A percentile compares a stretch with the other conserved stretches of the same genome.
Conservation (phyloP, 2,329 filamentous ascomycete genomes). For the Cercospora brassicicola region DNA sequence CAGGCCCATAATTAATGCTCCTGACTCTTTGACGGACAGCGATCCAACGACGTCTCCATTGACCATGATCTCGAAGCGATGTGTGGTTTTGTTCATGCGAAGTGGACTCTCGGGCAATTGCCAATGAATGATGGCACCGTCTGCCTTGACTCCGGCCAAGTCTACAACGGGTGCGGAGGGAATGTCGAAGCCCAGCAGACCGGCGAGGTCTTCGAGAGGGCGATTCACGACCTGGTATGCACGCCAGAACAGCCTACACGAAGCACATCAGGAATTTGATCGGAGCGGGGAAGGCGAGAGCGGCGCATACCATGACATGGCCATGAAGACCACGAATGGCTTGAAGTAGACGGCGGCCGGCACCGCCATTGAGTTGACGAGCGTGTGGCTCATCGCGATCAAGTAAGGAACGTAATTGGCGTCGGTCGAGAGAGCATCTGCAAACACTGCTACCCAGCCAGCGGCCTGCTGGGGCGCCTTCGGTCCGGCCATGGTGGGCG, state of each 20-base stretch:
- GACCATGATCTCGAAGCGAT: conserved; percentile 88
- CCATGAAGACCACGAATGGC: conserved; percentile 26
- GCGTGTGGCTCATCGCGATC: not conserved
- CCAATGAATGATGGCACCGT: conserved; percentile 90
- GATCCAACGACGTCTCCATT: conserved; percentile 83
- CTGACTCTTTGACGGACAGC: conserved; percentile 74
- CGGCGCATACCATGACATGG: conserved; percentile 25
- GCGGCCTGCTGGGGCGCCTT: conserved; percentile 9
- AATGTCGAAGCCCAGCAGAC: conserved; percentile 78
- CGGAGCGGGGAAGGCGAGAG: not conserved
- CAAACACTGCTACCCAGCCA: conserved; percentile 9
- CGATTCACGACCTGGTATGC: conserved; percentile 87
- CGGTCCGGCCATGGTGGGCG: conserved; percentile 9
- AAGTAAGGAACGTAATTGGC: not conserved
- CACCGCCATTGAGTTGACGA: conserved; percentile 14
- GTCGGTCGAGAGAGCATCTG: conserved; percentile 3
- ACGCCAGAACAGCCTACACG: conserved; percentile 65
- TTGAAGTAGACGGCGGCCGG: conserved; percentile 29
- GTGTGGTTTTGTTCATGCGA: conserved; percentile 59
- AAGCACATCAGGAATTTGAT: not conserved
- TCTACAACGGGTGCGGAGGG: conserved; percentile 86
- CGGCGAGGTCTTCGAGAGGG: conserved; percentile 60
- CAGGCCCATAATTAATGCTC: conserved; percentile 87
- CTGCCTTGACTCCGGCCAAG: conserved; percentile 81
- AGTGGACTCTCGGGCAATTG: conserved; percentile 51